Base-by-base conservation (phyloP, 345 rosid genomes). In the Sonneratia caseolaris region DNA sequence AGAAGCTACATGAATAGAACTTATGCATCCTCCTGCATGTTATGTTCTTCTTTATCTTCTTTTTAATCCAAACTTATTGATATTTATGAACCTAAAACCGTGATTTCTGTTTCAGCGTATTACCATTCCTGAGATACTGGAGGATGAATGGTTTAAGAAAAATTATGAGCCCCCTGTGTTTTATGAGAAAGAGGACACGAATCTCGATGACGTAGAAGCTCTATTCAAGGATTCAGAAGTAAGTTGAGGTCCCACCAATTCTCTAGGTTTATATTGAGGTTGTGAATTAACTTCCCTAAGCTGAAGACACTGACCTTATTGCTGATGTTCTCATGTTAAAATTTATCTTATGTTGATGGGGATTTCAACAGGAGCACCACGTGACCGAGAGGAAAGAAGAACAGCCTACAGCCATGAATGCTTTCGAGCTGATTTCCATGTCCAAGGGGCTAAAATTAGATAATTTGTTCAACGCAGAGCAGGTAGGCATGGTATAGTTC, bases 221-320 rank as follows among this genome's bases (percentile, higher is more conserved):
- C 96, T 95, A 79, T 95, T 95, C 51, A 86, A 88, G 84, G 97
- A 95, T 78, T 85, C 94, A 14, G 89, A 87, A 79, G 99, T 91
- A 69, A 81, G 92, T 73, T 68, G 43, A 70, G 32, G 21, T 48
- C 40, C 68, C 36, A 73, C 22, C 35, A 21, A 32, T 6, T 62
- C 32, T 49, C 56, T 55, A 49, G 36, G 32, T 48, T 18, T 47
- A 27, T 9, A 15, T 24, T 12, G 8, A 56, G 32, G 35, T 53
- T 53, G n/a, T 18, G 7, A 53, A 19, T 53, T 15, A 15, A 13
- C 37, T 62, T 14, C 27, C 13, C 27, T 62, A 32, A 35, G 19
- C 7, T 12, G 38, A 27, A 62, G 37, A 62, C 11, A 3, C 2
- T 4, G 4, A 62, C 14, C 37, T 62, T 62, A 35, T 11, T 13